phyloP scores from a whole-genome alignment of 805 yeast genomes.

The Zygosaccharomyces bailii region DNA sequence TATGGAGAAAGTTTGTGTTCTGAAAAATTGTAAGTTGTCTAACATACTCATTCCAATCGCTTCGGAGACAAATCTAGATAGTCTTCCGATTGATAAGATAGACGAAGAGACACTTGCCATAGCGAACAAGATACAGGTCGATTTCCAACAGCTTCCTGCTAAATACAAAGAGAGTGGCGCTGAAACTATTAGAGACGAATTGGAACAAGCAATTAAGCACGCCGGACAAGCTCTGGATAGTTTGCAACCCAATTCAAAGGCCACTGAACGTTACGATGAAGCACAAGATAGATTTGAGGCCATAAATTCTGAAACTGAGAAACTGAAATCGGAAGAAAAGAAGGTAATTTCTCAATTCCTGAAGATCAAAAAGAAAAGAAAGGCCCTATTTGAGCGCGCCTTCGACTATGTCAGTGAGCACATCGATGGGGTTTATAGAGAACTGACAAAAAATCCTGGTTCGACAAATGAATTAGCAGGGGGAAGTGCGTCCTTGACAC shows the following conservation, averaged over 20 bases:
- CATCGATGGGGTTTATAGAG: slow-evolving; percentile 79
- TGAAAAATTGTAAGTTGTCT: slow-evolving; percentile 74
- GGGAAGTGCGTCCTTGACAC: slow-evolving; percentile 85
- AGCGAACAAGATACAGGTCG: slow-evolving; percentile 50
- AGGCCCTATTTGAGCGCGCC: slow-evolving; percentile 62
- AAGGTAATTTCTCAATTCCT: slow-evolving; percentile 54
- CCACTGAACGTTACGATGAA: slow-evolving; percentile 68
- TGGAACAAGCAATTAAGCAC: slow-evolving; percentile 40
- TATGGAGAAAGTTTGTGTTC: slow-evolving; percentile 52
- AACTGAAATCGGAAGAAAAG: slow-evolving; percentile 59
- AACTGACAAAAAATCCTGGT: slow-evolving; percentile 57
- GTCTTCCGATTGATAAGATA: slow-evolving; percentile 56
- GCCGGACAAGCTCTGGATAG: slow-evolving; percentile 34
- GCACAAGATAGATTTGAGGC: slow-evolving; percentile 58
- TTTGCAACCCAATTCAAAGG: slow-evolving; percentile 78
- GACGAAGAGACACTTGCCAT: slow-evolving; percentile 39
- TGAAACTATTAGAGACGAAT: slow-evolving; percentile 33
- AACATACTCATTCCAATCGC: slow-evolving; percentile 59
- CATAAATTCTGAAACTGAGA: slow-evolving; percentile 61
- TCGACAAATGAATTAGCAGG: slow-evolving; percentile 71
- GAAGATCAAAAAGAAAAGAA: slow-evolving; percentile 56
- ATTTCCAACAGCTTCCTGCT: slow-evolving; percentile 47
- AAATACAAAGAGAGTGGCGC: slow-evolving; percentile 40
- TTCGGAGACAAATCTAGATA: slow-evolving; percentile 54
- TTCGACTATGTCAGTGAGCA: slow-evolving; percentile 69